Evolutionary conservation across 176 grass and related monocot genomes (phyloP), one percentile per base, ranked within the genome.

Genomic region (Aechmea fasciata): DNA sequence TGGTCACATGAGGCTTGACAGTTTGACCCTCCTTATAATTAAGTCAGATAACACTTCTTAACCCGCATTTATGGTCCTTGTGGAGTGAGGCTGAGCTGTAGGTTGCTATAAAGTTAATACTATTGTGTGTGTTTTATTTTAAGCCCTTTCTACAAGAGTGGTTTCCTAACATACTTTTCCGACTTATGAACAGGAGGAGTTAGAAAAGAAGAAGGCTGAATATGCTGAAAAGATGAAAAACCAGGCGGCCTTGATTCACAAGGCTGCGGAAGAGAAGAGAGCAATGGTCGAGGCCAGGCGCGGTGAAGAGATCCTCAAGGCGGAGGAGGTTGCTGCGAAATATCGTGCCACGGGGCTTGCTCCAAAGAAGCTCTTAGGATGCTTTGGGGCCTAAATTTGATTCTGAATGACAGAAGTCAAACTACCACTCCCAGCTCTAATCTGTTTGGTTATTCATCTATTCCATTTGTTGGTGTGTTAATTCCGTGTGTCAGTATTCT

Each of bases 131-230:
- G 33, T 41, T 41, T 41, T 41, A 41, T 41, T 41, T 6, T 1
- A 41, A 41, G 33, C 10, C 11, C 59, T 9, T 20, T 47, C 28
- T 47, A 15, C 13, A 13, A 41, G 24, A 71, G n/a, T 2, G 65
- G 15, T 14, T 15, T 67, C 9, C 13, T 1, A 33, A 47, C 13
- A 10, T 47, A 67, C 29, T 19, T 13, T 65, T 66, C 0, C 20
- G 66, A 28, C 57, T 57, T 28, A 47, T 33, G 25, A n/a, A 68
- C 77, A 95, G 90, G 86, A 89, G 67, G 75, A 82, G 14, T 68
- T 95, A 72, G 86, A 84, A 80, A 73, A 64, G 75, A 84, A 80
- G 81, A 94, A 87, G 70, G 81, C 81, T 11, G 86, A 68, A 55
- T 47, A 26, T 17, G 81, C 63, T 18, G 86, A 90, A 76, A 87